phyloP scores from a whole-genome alignment of 1,284 basidiomycete species.

The Mycena citricolor region DNA sequence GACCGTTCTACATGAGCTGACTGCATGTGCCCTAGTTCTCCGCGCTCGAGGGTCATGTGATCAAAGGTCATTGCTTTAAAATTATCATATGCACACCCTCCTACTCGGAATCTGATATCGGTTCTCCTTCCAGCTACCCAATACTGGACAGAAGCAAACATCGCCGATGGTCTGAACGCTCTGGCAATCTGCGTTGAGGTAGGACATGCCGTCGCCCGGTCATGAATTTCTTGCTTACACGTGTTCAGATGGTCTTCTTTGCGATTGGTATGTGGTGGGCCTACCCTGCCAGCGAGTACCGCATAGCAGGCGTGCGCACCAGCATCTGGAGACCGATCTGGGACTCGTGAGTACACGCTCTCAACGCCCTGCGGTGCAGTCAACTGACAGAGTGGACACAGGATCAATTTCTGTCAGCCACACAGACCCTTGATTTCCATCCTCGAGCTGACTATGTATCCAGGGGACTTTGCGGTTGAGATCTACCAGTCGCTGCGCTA shows the following conservation, averaged over 20 bases:
- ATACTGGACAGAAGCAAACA: constrained; percentile 79
- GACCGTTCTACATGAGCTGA: neutral
- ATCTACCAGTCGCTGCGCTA: constrained; percentile 63
- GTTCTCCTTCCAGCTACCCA: constrained; percentile 47
- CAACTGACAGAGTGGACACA: too few relatives aligned
- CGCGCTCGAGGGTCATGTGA: constrained; percentile 58
- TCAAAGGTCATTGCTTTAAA: constrained; percentile 52
- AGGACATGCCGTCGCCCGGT: constrained; percentile 6
- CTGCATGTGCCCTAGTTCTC: constrained; percentile 45
- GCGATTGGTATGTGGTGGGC: constrained; percentile 79
- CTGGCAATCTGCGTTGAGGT: constrained; percentile 83
- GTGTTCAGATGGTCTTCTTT: constrained; percentile 76
- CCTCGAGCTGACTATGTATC: constrained; percentile 3
- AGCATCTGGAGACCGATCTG: constrained; percentile 64
- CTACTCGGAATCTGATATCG: neutral
- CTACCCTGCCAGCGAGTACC: constrained; percentile 72
- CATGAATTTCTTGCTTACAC: neutral
- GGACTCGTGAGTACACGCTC: constrained; percentile 68
- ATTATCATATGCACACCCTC: neutral
- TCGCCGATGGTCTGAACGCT: constrained; percentile 81
- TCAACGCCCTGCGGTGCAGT: too few relatives aligned
- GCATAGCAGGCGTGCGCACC: constrained; percentile 38
- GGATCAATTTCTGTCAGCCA: constrained; percentile 68
- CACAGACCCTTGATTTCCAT: constrained; percentile 13
- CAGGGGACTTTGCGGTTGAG: constrained; percentile 66